Percentiles rank a stretch among this genome's conserved stretches.
Evolutionary conservation across 495 filamentous ascomycete genomes (phyloP).

Genomic region (Xylaria acuta): DNA sequence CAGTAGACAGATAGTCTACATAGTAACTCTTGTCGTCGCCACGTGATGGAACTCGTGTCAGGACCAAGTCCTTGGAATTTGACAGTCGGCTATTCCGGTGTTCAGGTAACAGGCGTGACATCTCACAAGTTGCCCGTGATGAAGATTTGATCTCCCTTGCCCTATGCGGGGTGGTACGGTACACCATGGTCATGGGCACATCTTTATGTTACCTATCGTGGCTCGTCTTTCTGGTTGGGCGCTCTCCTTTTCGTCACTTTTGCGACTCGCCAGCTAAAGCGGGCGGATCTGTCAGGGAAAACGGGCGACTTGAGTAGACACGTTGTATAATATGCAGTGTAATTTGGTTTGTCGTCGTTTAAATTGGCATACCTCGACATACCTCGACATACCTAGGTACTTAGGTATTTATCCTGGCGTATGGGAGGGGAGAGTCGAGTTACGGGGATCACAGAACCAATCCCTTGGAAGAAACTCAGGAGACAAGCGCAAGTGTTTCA

Average conservation of each 20-base stretch:
- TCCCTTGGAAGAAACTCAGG: background rate
- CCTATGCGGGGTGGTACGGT: background rate
- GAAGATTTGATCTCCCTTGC: background rate
- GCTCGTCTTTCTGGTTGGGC: background rate
- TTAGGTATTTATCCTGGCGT: background rate
- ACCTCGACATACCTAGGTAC: background rate
- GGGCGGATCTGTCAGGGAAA: background rate
- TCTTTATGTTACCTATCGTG: constrained; percentile 1
- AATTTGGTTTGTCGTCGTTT: background rate
- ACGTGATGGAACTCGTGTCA: background rate
- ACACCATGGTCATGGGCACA: background rate
- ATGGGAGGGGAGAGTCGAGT: background rate
- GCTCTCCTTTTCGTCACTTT: background rate
- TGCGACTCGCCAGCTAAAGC: background rate
- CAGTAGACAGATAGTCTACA: too few species aligned
- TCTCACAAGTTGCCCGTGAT: background rate
- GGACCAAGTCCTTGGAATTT: background rate
- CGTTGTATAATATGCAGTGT: background rate
- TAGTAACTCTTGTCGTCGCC: too few species aligned
- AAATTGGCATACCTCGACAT: constrained; percentile 1
- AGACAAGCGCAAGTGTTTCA: constrained; percentile 9
- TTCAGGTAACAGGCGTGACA: background rate
- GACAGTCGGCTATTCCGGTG: background rate
- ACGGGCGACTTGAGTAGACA: background rate
- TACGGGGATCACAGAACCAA: background rate